Percentiles rank a stretch among this genome's conserved stretches.
These are phyloP conservation scores for Sinapis alba DNA, from an alignment of 441 rosid genomes.

Conservation along the genomic window DNA sequence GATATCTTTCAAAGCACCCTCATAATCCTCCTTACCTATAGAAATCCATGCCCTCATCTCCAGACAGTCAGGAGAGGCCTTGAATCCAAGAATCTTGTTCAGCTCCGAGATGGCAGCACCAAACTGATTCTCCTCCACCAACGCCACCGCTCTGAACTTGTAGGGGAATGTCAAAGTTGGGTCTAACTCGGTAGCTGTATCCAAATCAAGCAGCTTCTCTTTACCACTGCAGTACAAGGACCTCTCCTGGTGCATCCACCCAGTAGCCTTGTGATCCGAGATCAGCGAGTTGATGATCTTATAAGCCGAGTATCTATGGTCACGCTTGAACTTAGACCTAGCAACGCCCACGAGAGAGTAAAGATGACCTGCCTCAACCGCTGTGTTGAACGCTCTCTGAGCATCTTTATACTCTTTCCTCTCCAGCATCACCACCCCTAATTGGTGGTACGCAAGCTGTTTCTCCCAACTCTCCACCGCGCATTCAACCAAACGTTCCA, in stretches of 20 bases:
- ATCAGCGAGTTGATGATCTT: constrained; percentile 77
- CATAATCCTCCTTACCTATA: constrained; percentile 77
- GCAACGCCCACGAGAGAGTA: constrained; percentile 84
- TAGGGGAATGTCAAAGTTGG: constrained; percentile 90
- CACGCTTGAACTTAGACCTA: constrained; percentile 83
- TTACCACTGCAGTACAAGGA: constrained; percentile 82
- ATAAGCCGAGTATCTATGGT: constrained; percentile 92
- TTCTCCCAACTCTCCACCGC: constrained; percentile 81
- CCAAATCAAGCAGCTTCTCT: constrained; percentile 80
- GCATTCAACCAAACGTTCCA: constrained; percentile 83
- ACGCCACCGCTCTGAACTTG: constrained; percentile 73
- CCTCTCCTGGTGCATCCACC: constrained; percentile 97
- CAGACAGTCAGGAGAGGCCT: constrained; percentile 82
- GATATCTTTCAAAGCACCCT: constrained; percentile 78
- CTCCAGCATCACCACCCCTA: constrained; percentile 92
- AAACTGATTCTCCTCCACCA: constrained; percentile 70
- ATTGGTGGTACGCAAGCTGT: constrained; percentile 79
- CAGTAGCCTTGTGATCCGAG: constrained; percentile 60
- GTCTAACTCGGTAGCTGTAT: constrained; percentile 73
- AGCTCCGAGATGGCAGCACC: constrained; percentile 78
- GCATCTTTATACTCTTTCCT: constrained; percentile 92
- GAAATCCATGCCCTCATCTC: constrained; percentile 94
- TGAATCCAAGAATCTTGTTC: constrained; percentile 78
- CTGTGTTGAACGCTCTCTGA: constrained; percentile 76
- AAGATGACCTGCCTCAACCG: constrained; percentile 72